Conservation (phyloP, 2,329 filamentous ascomycete species). For the Ophiocordyceps robertsii region DNA sequence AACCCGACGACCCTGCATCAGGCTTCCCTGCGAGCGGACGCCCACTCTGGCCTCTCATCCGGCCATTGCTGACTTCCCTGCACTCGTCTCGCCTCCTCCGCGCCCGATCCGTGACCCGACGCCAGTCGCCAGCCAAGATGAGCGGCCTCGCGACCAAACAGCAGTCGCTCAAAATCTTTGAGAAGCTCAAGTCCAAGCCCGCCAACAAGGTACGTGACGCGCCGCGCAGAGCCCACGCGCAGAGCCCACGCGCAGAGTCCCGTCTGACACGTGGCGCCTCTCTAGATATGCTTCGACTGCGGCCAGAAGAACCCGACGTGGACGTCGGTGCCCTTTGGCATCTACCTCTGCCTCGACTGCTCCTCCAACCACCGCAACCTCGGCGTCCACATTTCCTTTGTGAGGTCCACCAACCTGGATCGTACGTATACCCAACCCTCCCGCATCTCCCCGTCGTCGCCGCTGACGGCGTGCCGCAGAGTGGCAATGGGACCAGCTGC, state of each 20-base stretch:
- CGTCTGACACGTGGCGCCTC: not conserved
- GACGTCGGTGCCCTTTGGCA: conserved; percentile 93
- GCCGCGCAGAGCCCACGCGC: not conserved
- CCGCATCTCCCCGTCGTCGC: not conserved
- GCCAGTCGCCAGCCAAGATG: conserved; percentile 30
- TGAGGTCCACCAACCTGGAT: conserved; percentile 94
- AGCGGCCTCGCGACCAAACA: conserved; percentile 70
- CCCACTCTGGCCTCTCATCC: not conserved
- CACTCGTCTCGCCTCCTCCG: not conserved
- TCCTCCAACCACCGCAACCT: conserved; percentile 95
- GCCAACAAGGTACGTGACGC: conserved; percentile 69
- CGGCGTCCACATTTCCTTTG: conserved; percentile 97
- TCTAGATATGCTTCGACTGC: conserved; percentile 93
- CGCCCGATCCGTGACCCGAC: not conserved
- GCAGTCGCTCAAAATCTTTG: conserved; percentile 93
- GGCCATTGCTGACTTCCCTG: not conserved
- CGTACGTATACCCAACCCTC: conserved; percentile 44
- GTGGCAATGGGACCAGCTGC: conserved; percentile 99
- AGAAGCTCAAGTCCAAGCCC: conserved; percentile 87
- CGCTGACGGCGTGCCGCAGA: conserved; percentile 29
- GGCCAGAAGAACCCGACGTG: conserved; percentile 95
- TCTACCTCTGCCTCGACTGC: conserved; percentile 96
- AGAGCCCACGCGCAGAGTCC: not conserved
- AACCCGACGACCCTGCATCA: not conserved
- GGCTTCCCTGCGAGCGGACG: not conserved